These are phyloP conservation scores for Trametes villosa DNA, from an alignment of 768 basidiomycete species.

Conservation along the genomic window DNA sequence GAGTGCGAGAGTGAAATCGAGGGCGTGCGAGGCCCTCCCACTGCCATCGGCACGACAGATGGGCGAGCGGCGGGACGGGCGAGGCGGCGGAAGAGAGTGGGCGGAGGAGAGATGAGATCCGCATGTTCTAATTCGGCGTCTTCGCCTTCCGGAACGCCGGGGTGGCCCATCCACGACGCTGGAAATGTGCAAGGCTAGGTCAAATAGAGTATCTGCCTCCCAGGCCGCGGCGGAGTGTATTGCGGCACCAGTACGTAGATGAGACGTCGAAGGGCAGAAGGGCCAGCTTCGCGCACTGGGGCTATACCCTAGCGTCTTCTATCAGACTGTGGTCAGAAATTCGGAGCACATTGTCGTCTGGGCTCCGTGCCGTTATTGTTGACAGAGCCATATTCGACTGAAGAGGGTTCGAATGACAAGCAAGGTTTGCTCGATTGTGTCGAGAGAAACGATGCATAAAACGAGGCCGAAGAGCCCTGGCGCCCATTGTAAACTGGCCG, in stretches of 20 bases:
- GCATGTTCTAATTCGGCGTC: not conserved
- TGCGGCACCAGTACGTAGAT: constrained; percentile 1
- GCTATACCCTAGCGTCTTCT: too few relatives aligned
- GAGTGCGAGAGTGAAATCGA: not conserved
- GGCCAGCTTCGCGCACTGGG: not conserved
- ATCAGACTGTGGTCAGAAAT: too few relatives aligned
- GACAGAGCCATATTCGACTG: too few relatives aligned
- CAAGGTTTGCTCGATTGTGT: too few relatives aligned
- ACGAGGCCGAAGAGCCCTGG: too few relatives aligned
- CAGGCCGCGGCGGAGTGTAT: not conserved
- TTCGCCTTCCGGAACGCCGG: not conserved
- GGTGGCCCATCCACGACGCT: not conserved
- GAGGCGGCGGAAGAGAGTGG: not conserved
- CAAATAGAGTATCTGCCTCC: constrained; percentile 15
- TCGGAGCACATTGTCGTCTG: too few relatives aligned
- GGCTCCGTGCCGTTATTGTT: too few relatives aligned
- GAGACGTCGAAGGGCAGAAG: not conserved
- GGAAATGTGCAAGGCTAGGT: constrained; percentile 14
- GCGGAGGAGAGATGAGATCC: constrained; percentile 8
- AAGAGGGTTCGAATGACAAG: too few relatives aligned
- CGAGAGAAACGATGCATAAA: too few relatives aligned
- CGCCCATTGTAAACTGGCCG: too few relatives aligned
- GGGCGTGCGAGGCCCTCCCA: constrained; percentile 1
- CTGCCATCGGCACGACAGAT: constrained; percentile 5
- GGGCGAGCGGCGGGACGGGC: not conserved